Conservation (phyloP, 495 filamentous ascomycete species). For the Paragyromitra xinjiangensis region DNA sequence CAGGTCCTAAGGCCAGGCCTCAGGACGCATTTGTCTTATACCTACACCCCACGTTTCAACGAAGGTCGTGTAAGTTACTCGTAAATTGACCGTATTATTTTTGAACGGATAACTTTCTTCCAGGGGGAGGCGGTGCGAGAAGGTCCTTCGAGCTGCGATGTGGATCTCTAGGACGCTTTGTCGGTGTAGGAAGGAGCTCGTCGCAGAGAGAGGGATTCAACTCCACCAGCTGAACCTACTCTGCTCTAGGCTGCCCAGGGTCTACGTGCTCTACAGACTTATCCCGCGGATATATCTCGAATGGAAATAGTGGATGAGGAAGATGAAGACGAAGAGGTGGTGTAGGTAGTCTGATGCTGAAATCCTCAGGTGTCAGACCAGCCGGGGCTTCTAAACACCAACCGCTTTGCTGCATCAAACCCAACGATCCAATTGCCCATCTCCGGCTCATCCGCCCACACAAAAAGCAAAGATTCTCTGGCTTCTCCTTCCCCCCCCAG, state of each 20-base stretch:
- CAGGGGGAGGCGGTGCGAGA: constrained; percentile 7
- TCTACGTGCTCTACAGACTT: not conserved
- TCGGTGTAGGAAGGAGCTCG: constrained; percentile 45
- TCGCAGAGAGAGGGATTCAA: not conserved
- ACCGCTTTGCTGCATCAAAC: constrained; percentile 29
- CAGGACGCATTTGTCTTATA: not conserved
- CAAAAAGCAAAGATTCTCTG: constrained; percentile 23
- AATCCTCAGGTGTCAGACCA: constrained; percentile 12
- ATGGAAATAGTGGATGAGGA: not conserved
- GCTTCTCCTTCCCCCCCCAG: not conserved
- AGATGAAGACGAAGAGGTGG: not conserved
- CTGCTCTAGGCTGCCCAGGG: not conserved
- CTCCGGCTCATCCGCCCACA: constrained; percentile 38
- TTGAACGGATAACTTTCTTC: constrained; percentile 2
- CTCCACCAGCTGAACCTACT: not conserved
- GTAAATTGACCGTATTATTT: not conserved
- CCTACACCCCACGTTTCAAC: not conserved
- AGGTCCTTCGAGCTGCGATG: not conserved
- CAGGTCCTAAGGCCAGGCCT: not conserved
- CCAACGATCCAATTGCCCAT: constrained; percentile 49
- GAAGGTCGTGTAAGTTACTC: constrained; percentile 7
- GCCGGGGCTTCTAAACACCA: constrained; percentile 24
- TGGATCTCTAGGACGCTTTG: constrained; percentile 3
- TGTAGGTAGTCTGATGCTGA: constrained; percentile 11
- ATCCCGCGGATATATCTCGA: not conserved